Conservation (phyloP, 2,329 filamentous ascomycete species). For the Fusarium nisikadoi region DNA sequence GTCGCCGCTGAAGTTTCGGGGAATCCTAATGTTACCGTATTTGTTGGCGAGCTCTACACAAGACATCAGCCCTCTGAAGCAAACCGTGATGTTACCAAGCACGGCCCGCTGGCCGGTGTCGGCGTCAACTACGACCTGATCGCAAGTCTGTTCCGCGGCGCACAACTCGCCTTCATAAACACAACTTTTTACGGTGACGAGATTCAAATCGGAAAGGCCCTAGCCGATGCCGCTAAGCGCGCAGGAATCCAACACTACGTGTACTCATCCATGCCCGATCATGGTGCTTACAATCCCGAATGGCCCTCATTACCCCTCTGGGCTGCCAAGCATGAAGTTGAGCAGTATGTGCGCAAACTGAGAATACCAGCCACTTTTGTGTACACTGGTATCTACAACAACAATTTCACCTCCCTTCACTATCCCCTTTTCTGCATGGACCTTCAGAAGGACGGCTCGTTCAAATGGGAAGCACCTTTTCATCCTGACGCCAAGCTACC, state of each 20-base stretch:
- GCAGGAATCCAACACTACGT: conserved; percentile 90
- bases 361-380: conserved; percentile 90
- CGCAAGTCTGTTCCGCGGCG: conserved; percentile 80
- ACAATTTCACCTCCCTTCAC: conserved; percentile 93
- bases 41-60: conserved; percentile 73
- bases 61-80: conserved; percentile 61
- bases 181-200: conserved; percentile 98
- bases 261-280: conserved; percentile 97
- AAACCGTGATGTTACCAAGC: conserved; percentile 73
- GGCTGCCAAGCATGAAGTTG: conserved; percentile 91
- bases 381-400: conserved; percentile 98
- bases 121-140: conserved; percentile 80
- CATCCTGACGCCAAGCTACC: conserved; percentile 89
- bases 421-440: conserved; percentile 98
- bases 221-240: conserved; percentile 89
- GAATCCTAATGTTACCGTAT: conserved; percentile 78
- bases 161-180: conserved; percentile 95
- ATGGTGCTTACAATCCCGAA: conserved; percentile 77
- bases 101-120: conserved; percentile 69
- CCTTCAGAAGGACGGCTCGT: conserved; percentile 83
- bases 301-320: conserved; percentile 92
- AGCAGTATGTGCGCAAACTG: conserved; percentile 87
- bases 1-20: conserved; percentile 87
- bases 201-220: conserved; percentile 84
- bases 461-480: conserved; percentile 93